phyloP scores from a whole-genome alignment of 2,329 filamentous ascomycete species.

The Penicillium sp. region DNA sequence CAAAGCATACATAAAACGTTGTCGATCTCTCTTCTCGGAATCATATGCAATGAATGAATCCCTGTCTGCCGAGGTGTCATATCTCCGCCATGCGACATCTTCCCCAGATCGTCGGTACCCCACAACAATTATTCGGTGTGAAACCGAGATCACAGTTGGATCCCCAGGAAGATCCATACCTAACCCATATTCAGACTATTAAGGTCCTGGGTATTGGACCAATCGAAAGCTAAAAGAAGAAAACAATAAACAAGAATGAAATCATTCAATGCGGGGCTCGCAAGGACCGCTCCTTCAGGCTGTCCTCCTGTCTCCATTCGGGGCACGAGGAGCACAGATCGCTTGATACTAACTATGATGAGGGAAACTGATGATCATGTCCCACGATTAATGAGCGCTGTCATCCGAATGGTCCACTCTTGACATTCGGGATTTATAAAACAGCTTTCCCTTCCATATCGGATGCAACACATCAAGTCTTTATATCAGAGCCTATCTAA shows the following conservation, averaged over 20 bases:
- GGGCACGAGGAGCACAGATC: neutral
- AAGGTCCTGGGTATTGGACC: neutral
- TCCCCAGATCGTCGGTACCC: neutral
- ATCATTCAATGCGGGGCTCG: constrained; percentile 8
- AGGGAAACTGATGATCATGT: neutral
- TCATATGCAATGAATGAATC: neutral
- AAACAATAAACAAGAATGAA: neutral
- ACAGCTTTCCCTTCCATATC: neutral
- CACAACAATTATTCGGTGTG: neutral
- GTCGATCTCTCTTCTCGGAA: neutral
- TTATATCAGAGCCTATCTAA: neutral
- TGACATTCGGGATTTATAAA: neutral
- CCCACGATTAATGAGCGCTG: neutral
- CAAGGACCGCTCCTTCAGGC: constrained; percentile 2
- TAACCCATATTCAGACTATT: neutral
- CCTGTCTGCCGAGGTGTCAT: constrained; percentile 1
- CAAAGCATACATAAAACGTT: neutral
- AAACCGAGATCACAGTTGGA: neutral
- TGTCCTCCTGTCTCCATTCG: neutral
- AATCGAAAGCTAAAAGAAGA: neutral
- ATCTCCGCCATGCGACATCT: neutral
- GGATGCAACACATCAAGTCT: neutral
- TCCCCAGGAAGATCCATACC: neutral
- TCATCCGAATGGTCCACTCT: neutral
- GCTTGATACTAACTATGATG: neutral